These are phyloP conservation scores for Lyophyllum shimeji DNA, from an alignment of 768 basidiomycete species.

Conservation along the genomic window DNA sequence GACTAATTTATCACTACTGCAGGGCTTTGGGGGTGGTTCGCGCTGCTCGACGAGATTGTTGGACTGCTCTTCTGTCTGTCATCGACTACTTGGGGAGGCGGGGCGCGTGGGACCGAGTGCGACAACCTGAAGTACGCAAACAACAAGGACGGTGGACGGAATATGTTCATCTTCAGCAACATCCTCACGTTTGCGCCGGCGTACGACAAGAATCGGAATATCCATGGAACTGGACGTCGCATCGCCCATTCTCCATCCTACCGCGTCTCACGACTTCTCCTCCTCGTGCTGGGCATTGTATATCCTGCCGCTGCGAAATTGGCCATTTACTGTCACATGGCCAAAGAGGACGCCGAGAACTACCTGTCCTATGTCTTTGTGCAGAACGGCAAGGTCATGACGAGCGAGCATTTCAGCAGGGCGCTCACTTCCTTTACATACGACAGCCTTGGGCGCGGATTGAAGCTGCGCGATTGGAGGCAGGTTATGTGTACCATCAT, in stretches of 20 bases:
- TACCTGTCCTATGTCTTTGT: conserved; percentile 5
- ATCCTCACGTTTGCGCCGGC: background rate
- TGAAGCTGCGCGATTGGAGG: background rate
- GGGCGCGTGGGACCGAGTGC: background rate
- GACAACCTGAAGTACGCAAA: conserved; percentile 3
- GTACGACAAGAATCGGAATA: background rate
- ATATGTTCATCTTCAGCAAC: conserved; percentile 3
- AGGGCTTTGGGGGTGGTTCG: conserved; percentile 4
- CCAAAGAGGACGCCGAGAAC: background rate
- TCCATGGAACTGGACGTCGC: background rate
- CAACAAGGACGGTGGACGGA: background rate
- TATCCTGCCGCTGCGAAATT: conserved; percentile 4
- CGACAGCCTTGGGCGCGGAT: background rate
- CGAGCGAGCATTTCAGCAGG: background rate
- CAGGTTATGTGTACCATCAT: background rate
- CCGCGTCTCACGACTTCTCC: background rate
- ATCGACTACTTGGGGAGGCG: conserved; percentile 5
- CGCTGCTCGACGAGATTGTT: background rate
- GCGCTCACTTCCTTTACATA: background rate
- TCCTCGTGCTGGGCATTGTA: background rate
- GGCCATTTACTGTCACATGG: background rate
- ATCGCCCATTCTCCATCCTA: background rate
- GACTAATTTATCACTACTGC: background rate
- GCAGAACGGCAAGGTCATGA: background rate
- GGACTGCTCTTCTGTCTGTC: background rate